Evolutionary conservation across 139 green algal species (phyloP), one percentile per base, ranked within the genome.

Genomic region (Chlamydomonas sp.): DNA sequence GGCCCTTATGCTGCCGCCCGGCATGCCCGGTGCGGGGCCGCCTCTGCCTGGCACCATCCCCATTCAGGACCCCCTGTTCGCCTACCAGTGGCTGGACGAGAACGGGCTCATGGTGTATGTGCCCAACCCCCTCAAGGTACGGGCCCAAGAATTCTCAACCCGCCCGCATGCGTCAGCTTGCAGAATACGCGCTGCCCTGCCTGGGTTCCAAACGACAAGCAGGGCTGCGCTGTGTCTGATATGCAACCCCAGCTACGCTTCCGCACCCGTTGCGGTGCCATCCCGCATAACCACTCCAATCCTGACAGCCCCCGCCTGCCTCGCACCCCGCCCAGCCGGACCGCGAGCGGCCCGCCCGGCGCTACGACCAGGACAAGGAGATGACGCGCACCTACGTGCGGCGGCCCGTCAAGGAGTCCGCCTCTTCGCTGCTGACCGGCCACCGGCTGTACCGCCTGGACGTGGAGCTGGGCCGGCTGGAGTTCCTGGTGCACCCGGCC

Each of bases 391-490:
- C 88, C 0, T 87, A 80, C 59, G 88, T 89, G 81, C 82, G 91
- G 62, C 85, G 83, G 60, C 88, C 92, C n/a, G 77, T 88, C 59
- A 63, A 77, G 61, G 79, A 90, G 57, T n/a, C 68, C 5, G 80
- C 60, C 61, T 62, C 66, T 1, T 12, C 76, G 74, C 14, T 64
- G 60, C 63, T 71, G 2, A 15, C 7, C 62, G 64, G 60, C 86
- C 67, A 68, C 77, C 68, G 71, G 63, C 91, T 80, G 20, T 96
- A 92, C 88, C 85, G 90, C 15, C 82, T 96, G 64, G 91, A 94
- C 89, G 91, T 96, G 58, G 91, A 95, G 88, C 67, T 95, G 17
- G 86, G 88, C 2, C 78, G 84, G 67, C 85, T 96, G 80, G 94
- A 96, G 85, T 94, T 96, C 78, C 67, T 84, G 66, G 82, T 90